A percentile compares a stretch with the other conserved stretches of the same genome.
phyloP scores from a whole-genome alignment of 768 basidiomycete species.

The Vararia minispora region DNA sequence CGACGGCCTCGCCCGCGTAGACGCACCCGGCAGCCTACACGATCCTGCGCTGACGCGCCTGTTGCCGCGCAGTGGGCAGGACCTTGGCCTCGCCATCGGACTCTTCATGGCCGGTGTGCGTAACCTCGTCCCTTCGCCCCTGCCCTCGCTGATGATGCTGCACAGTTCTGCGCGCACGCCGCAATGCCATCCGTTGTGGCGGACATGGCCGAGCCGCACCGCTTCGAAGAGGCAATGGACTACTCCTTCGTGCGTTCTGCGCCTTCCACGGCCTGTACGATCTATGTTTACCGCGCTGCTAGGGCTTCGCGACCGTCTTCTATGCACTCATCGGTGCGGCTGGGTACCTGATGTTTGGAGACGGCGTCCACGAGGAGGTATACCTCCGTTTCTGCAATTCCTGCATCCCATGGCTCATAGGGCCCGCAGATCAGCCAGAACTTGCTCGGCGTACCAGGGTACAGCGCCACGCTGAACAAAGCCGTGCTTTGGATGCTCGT shows the following conservation, averaged over 20 bases:
- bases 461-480: slow-evolving; percentile 58
- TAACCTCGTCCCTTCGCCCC: slow-evolving; percentile 4
- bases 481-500: slow-evolving; percentile 83
- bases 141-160: neutral
- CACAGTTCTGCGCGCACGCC: slow-evolving; percentile 82
- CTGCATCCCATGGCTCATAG: no score
- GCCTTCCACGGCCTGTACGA: slow-evolving; percentile 13
- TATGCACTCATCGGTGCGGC: slow-evolving; percentile 55
- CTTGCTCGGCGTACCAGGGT: slow-evolving; percentile 61
- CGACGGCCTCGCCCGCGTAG: slow-evolving; percentile 66
- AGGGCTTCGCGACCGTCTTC: slow-evolving; percentile 10
- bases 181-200: slow-evolving; percentile 86
- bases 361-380: slow-evolving; percentile 71
- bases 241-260: slow-evolving; percentile 73
- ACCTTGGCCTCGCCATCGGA: slow-evolving; percentile 75
- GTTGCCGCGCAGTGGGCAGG: slow-evolving; percentile 36
- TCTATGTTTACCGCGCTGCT: neutral
- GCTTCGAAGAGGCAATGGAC: slow-evolving; percentile 76
- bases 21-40: slow-evolving; percentile 78
- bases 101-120: slow-evolving; percentile 86
- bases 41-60: slow-evolving; percentile 59
- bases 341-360: slow-evolving; percentile 91
- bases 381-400: no score
- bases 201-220: slow-evolving; percentile 78
- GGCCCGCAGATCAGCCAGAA: slow-evolving; percentile 85